phyloP scores from a whole-genome alignment of 73 alveolate species.

The Paramecium sonneborni region DNA sequence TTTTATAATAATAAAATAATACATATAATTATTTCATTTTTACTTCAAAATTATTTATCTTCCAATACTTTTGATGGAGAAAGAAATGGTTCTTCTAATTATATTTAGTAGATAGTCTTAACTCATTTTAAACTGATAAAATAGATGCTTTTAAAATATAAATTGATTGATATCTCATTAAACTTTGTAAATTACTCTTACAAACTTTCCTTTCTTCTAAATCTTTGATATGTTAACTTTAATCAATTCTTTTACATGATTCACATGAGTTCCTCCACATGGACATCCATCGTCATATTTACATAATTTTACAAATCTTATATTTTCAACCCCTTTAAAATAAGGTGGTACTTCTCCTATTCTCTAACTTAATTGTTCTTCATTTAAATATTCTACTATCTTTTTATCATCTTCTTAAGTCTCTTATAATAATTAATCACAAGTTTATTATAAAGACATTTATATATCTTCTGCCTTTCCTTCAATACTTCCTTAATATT shows the following conservation, averaged over 20 bases:
- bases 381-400: constrained; percentile 57
- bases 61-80: no score
- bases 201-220: constrained; percentile 83
- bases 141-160: background rate
- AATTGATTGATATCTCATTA: constrained; percentile 32
- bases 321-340: constrained; percentile 70
- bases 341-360: constrained; percentile 82
- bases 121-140: background rate
- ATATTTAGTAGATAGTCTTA: no score
- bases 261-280: constrained; percentile 96
- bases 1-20: background rate
- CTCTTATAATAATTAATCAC: constrained; percentile 73
- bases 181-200: constrained; percentile 82
- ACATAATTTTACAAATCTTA: constrained; percentile 80
- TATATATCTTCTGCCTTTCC: constrained; percentile 72
- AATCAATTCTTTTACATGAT: constrained; percentile 77
- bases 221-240: constrained; percentile 74
- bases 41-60: background rate
- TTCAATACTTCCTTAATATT: constrained; percentile 79
- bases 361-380: constrained; percentile 75
- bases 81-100: no score
- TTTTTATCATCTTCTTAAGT: constrained; percentile 67
- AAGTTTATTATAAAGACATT: constrained; percentile 58
- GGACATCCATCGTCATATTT: constrained; percentile 88
- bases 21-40: background rate